Conservation (phyloP, 2,329 filamentous ascomycete genomes). For the Diaporthe amygdali region DNA sequence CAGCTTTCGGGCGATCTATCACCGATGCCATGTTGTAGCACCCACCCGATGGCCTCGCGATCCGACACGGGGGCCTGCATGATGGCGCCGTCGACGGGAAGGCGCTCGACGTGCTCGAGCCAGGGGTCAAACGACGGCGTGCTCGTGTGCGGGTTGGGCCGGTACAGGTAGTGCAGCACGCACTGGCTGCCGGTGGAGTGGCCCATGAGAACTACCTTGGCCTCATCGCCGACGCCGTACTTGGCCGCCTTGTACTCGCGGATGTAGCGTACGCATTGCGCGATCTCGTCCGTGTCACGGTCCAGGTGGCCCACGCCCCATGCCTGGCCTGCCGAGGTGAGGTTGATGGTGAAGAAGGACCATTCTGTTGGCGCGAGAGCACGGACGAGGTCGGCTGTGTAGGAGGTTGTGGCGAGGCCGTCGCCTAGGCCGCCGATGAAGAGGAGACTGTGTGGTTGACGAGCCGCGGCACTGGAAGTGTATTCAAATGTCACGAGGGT, state of each 20-base stretch:
- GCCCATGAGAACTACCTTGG: constrained; percentile 68
- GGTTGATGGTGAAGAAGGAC: constrained; percentile 43
- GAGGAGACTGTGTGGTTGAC: constrained; percentile 51
- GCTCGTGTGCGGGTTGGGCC: constrained; percentile 42
- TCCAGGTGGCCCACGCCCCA: constrained; percentile 44
- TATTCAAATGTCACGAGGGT: constrained; percentile 44
- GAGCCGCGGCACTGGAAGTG: constrained; percentile 31
- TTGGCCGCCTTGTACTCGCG: constrained; percentile 38
- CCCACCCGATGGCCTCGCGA: constrained; percentile 53
- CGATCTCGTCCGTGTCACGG: constrained; percentile 42
- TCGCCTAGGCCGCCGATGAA: constrained; percentile 60
- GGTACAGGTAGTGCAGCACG: constrained; percentile 64
- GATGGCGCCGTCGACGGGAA: constrained; percentile 61
- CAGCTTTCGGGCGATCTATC: constrained; percentile 35
- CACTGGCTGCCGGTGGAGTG: constrained; percentile 73
- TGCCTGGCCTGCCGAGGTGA: constrained; percentile 43
- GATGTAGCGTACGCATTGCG: constrained; percentile 36
- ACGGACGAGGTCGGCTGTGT: constrained; percentile 49
- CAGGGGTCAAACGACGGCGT: constrained; percentile 30
- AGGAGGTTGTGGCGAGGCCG: constrained; percentile 53
- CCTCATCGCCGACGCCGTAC: constrained; percentile 36
- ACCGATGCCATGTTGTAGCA: constrained; percentile 40
- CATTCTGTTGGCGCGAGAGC: constrained; percentile 41
- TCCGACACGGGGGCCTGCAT: constrained; percentile 69
- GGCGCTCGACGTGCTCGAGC: constrained; percentile 42